Base-by-base conservation (phyloP, 495 filamentous ascomycete genomes). In the Xylona heveae region DNA sequence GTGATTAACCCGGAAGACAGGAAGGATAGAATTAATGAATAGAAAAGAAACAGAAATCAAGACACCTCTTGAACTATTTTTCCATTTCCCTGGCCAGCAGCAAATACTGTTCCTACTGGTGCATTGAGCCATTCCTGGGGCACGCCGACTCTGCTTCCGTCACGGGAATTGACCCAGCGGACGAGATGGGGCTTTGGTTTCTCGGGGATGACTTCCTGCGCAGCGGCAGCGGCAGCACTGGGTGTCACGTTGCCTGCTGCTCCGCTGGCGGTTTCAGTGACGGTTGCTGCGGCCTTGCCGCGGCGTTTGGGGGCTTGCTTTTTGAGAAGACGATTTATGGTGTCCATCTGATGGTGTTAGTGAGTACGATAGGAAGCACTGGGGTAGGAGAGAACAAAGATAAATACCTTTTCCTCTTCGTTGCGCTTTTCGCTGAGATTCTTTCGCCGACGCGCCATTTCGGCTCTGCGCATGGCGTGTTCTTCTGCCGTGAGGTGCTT, bases 391-490 rank as follows among this genome's bases (percentile, higher is more conserved):
- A 29, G 8, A 36, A 25, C 13, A 1, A 12, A 10, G 10, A 34
- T 47, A 9, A n/a, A n/a, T 57, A 82, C 84, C 71, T 97, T 97
- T 57, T 95, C 90, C 58, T 97, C 90, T 47, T 97, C 90, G 36
- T 93, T 88, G 17, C 88, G 77, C 61, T 94, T 93, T 48, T 95
- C 88, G 40, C 78, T 88, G n/a, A 97, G 64, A 42, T 95, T 94
- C 50, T 93, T 90, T 31, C 88, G 60, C 20, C 88, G 74, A 12
- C 88, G 64, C 17, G 88, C 88, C 88, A 97, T 97, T 51, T 97
- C 88, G 5, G 80, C 77, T 25, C 88, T 68, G 12, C 91, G 72
- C 78, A 95, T 92, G 21, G 80, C 80, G 35, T 90, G 71, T 45
- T 97, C 90, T 46, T 95, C 88, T 0, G 81, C 84, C 1, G 85